Base-by-base conservation (phyloP, 306 rosid genomes). In the Inga laurina region DNA sequence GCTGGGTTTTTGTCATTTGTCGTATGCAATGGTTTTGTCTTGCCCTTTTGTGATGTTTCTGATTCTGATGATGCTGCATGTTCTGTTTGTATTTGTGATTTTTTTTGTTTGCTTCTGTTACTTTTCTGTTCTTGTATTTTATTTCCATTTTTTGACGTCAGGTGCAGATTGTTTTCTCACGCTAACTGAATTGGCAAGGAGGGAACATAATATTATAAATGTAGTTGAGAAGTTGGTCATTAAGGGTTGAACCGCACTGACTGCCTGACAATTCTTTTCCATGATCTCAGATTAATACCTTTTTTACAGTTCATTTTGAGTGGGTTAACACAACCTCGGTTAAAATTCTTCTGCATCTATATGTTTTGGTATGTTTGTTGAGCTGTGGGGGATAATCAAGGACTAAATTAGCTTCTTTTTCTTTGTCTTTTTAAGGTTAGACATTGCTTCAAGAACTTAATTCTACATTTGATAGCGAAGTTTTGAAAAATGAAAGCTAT, bases 21-120 rank as follows among this genome's bases (percentile, higher is more conserved):
- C 73, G 85, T 86, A 64, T 87, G 82, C 88, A 73, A 67, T 75
- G 68, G 48, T 43, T 70, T 61, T 85, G 84, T 75, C 80, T 82
- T 30, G 68, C 76, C 34, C 27, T 69, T 46, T 18, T 39, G 44
- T 84, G 85, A 24, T 5, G 43, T 80, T 82, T 75, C 62, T 69
- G 32, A n/a, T 82, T 75, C 62, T 69, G 18, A 16, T 68, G 69
- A 11, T 68, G 68, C 76, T 82, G 19, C 72, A 18, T 15, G 51
- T 49, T 48, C 79, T 64, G 49, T 74, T 84, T 66, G 74, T 44
- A 46, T 77, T 46, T 75, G 49, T 79, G 66, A 49, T 49, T n/a
- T 77, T 81, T 81, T 77, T 44, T 2, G 2, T 46, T 59, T 22
- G 57, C 51, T 62, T 72, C 45, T 19, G 44, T 65, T 6, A 8